Percentiles rank a stretch among this genome's conserved stretches.
Conservation (phyloP, 148 eudicot genomes). For the Amaranthus cruentus region DNA sequence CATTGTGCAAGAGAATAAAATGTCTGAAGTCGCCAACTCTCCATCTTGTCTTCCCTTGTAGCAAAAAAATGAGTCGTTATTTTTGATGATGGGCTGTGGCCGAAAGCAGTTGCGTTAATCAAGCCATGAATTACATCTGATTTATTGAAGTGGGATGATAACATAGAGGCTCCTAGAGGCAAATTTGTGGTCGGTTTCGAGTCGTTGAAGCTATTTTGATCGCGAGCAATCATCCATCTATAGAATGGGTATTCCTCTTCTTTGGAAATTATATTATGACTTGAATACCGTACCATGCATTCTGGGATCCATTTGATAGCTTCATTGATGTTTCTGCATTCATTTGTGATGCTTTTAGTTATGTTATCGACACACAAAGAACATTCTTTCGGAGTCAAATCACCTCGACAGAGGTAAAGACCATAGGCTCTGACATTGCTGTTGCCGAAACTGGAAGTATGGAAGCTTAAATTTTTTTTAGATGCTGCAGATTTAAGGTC, state of each 20-base stretch:
- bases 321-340: conserved; percentile 3
- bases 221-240: background rate
- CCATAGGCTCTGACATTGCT: conserved; percentile 1
- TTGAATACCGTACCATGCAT: conserved; percentile 22
- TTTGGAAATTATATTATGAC: background rate
- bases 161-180: background rate
- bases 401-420: conserved; percentile 21
- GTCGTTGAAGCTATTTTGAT: too few species aligned
- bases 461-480: too few species aligned
- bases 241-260: too few species aligned
- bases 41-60: background rate
- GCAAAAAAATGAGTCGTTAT: background rate
- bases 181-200: too few species aligned
- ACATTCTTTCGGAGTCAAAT: background rate
- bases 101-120: background rate
- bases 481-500: too few species aligned
- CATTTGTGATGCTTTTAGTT: conserved; percentile 7
- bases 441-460: too few species aligned
- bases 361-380: conserved; percentile 5
- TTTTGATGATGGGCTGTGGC: background rate
- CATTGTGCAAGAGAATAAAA: conserved; percentile 12
- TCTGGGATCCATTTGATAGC: conserved; percentile 16
- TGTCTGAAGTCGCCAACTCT: background rate
- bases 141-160: background rate
- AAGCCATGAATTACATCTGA: background rate